Base-by-base conservation (phyloP, 192 early-diverging fungal species). In the Coemansia sp. region DNA sequence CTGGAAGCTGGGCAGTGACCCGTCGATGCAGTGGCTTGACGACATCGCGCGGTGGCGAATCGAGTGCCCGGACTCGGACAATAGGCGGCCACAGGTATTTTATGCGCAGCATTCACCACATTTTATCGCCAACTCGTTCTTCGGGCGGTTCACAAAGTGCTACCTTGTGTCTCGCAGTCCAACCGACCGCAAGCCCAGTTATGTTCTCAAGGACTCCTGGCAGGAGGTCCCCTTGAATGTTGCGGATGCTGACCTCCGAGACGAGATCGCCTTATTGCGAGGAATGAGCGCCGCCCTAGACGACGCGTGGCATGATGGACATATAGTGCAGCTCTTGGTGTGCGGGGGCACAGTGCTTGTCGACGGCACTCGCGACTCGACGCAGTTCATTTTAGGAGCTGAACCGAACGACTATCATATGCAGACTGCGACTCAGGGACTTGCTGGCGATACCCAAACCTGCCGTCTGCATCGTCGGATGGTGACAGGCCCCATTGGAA, bases 161-260 rank as follows among this genome's bases (percentile, higher is more conserved):
- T 81, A 76, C 65, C 58, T 65, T 0, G 79, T 72, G 2, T 31
- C 74, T 16, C 58, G 31, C 1, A 44, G 46, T 3, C 74, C 79
- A 13, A 40, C 16, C 18, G 74, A 65, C 12, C 8, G 10, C 39
- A n/a, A 41, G 43, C 31, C 27, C 15, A 58, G 70, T 18, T 43
- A 62, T 47, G 74, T 81, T 20, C 79, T 81, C 20, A 81, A 81
- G 71, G 79, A 81, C 61, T 70, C 74, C 22, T 81, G 79, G 79
- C 79, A 81, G 74, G 65, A 76, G 58, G 64, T 64, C 29, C 31
- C 33, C 27, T 55, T 29, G 22, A 65, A 41, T 27, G 10, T 40
- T 40, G 76, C 18, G 20, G 62, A 64, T 2, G 20, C 60, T 16
- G 18, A 3, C 34, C 40, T 64, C 3, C 61, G 50, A 24, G 79